Conservation (phyloP, 352 stramenopile genomes). For the Phytophthora pistaciae region DNA sequence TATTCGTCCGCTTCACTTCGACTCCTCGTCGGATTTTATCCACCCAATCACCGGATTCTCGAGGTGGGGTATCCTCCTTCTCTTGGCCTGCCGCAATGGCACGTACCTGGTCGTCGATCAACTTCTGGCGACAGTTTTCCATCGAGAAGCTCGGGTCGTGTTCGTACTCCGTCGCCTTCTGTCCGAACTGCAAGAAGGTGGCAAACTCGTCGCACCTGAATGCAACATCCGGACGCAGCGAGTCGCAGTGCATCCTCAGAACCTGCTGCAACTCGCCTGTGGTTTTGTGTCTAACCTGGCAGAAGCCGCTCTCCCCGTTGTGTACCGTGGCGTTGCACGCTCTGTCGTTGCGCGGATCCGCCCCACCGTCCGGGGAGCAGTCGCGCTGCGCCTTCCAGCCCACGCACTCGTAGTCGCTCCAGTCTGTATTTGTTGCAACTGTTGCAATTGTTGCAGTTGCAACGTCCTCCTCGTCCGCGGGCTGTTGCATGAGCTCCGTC, state of each 20-base stretch:
- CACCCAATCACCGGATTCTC: slow-evolving; percentile 14
- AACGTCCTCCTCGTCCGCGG: slow-evolving; percentile 12
- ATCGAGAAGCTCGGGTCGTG: slow-evolving; percentile 54
- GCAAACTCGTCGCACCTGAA: slow-evolving; percentile 60
- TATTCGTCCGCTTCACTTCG: slow-evolving; percentile 1
- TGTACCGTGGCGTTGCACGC: slow-evolving; percentile 49
- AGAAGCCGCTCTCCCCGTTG: slow-evolving; percentile 58
- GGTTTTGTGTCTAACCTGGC: slow-evolving; percentile 47
- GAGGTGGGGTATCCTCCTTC: slow-evolving; percentile 3
- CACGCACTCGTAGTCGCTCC: slow-evolving; percentile 55
- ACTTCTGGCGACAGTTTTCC: slow-evolving; percentile 31
- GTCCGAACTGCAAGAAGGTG: slow-evolving; percentile 49
- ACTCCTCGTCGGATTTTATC: slow-evolving; percentile 29
- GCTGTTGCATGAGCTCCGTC: slow-evolving; percentile 28
- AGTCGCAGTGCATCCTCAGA: slow-evolving; percentile 74
- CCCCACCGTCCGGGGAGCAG: slow-evolving; percentile 48
- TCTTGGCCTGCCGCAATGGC: slow-evolving; percentile 8
- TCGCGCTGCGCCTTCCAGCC: slow-evolving; percentile 55
- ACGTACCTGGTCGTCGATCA: slow-evolving; percentile 43
- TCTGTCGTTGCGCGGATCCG: slow-evolving; percentile 41
- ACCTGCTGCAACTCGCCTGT: slow-evolving; percentile 45
- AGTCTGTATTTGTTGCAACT: slow-evolving; percentile 3
- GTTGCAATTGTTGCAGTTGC: not conserved
- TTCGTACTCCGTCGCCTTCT: slow-evolving; percentile 47
- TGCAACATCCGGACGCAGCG: slow-evolving; percentile 43